Percentiles rank a stretch among this genome's conserved stretches.
These are phyloP conservation scores for Puccinellia tenuiflora DNA, from an alignment of 176 grass and related monocot species.

Conservation along the genomic window DNA sequence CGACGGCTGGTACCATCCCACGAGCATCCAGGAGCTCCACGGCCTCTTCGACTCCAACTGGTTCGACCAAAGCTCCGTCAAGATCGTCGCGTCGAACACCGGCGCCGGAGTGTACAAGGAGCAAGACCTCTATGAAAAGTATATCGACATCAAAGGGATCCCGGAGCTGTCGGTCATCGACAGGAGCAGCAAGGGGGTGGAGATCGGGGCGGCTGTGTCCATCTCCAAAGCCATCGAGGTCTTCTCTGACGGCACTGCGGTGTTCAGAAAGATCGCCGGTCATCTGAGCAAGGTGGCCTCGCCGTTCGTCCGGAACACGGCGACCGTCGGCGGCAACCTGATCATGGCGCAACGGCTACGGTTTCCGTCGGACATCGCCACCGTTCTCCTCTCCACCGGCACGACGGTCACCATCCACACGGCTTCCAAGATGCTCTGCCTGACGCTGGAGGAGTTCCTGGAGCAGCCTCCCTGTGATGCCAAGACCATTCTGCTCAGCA, in stretches of 20 bases:
- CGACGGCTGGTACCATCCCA: constrained; percentile 49
- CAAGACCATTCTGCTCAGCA: constrained; percentile 52
- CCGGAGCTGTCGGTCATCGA: constrained; percentile 48
- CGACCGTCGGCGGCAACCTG: constrained; percentile 75
- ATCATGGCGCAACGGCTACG: constrained; percentile 66
- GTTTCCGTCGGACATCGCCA: constrained; percentile 67
- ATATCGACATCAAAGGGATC: constrained; percentile 61
- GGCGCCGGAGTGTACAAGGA: constrained; percentile 81
- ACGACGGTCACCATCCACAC: constrained; percentile 42
- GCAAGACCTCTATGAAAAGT: constrained; percentile 43
- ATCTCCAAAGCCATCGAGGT: constrained; percentile 68
- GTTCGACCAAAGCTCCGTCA: constrained; percentile 34
- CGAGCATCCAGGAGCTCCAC: constrained; percentile 48
- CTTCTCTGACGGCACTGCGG: constrained; percentile 33
- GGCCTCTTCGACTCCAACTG: constrained; percentile 33
- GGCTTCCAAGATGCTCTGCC: constrained; percentile 34
- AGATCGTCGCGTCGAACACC: constrained; percentile 76
- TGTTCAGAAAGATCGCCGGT: constrained; percentile 60
- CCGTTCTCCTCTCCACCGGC: constrained; percentile 60
- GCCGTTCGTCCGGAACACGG: constrained; percentile 70
- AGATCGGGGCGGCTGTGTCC: constrained; percentile 64
- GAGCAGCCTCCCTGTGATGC: constrained; percentile 56
- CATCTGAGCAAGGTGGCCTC: constrained; percentile 70
- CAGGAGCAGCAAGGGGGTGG: constrained; percentile 43
- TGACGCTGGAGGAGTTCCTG: constrained; percentile 76